A percentile compares a stretch with the other conserved stretches of the same genome.
These are phyloP conservation scores for Diplosphaera chodatii DNA, from an alignment of 139 green algal species.

Conservation along the genomic window DNA sequence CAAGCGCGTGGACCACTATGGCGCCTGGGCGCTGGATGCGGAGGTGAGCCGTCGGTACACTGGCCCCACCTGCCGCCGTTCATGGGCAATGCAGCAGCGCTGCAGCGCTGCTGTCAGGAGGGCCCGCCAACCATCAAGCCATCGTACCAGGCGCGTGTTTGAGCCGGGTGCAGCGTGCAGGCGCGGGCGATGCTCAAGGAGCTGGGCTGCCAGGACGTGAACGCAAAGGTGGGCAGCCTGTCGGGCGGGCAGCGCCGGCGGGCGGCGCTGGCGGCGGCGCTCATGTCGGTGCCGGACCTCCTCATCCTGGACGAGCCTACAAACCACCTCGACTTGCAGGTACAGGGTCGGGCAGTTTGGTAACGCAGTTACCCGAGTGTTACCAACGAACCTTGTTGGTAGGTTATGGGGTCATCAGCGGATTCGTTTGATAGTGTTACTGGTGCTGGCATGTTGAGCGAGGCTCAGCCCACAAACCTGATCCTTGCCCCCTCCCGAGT, in stretches of 20 bases:
- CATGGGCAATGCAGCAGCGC: no score
- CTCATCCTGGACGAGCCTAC: slow-evolving; percentile 74
- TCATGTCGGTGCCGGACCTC: slow-evolving; percentile 66
- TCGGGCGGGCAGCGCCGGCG: slow-evolving; percentile 62
- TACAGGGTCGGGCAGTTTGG: neutral
- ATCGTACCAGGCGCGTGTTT: no score
- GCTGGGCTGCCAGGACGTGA: slow-evolving; percentile 2
- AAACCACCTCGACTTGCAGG: slow-evolving; percentile 64
- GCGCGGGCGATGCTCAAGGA: slow-evolving; percentile 9
- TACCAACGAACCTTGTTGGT: no score
- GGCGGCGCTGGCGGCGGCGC: slow-evolving; percentile 60
- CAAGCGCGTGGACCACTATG: slow-evolving; percentile 1
- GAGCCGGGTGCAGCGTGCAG: neutral
- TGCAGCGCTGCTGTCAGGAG: slow-evolving; percentile 8
- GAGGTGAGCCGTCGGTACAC: neutral
- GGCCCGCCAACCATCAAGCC: no score
- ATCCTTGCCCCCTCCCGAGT: no score
- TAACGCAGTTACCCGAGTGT: no score
- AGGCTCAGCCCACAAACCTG: no score
- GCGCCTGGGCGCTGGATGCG: neutral
- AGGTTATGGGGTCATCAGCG: no score
- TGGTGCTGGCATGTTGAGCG: no score
- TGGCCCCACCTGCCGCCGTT: no score
- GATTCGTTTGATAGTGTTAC: no score
- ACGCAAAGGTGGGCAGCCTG: slow-evolving; percentile 16